Percentiles rank a stretch among this genome's conserved stretches.
phyloP scores from a whole-genome alignment of 768 basidiomycete species.

The Amanita muscaria region DNA sequence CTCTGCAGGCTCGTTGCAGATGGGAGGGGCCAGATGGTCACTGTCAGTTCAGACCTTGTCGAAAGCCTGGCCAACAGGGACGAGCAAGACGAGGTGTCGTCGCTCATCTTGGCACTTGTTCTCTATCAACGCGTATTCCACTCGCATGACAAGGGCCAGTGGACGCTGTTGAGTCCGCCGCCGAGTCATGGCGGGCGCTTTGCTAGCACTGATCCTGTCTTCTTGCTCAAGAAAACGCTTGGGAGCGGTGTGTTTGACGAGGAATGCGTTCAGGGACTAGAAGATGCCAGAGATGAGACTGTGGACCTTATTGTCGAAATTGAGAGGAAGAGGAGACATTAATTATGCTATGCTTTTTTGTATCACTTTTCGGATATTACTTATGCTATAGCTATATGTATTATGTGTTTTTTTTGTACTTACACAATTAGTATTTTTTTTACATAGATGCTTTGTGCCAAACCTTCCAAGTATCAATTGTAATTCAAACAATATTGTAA shows the following conservation, averaged over 20 bases:
- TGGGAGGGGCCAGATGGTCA: constrained; percentile 20
- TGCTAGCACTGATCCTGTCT: constrained; percentile 21
- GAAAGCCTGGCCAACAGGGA: constrained; percentile 5
- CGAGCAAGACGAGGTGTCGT: constrained; percentile 9
- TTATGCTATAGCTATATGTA: neutral
- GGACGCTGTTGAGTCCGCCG: constrained; percentile 49
- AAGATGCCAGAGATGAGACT: constrained; percentile 69
- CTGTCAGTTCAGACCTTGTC: constrained; percentile 10
- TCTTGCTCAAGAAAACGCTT: constrained; percentile 31
- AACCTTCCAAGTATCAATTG: too few species aligned
- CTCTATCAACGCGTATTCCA: constrained; percentile 55
- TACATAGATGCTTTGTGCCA: too few species aligned
- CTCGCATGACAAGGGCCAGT: constrained; percentile 16
- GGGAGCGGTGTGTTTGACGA: constrained; percentile 40
- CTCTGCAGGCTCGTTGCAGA: constrained; percentile 37
- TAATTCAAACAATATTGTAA: too few species aligned
- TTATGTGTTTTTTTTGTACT: neutral
- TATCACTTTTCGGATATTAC: neutral
- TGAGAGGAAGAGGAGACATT: constrained; percentile 24
- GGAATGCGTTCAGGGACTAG: constrained; percentile 28
- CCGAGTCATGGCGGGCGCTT: constrained; percentile 36
- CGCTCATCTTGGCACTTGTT: constrained; percentile 50
- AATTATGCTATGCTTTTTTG: neutral
- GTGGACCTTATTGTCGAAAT: constrained; percentile 58
- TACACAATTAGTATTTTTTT: neutral